Percentiles rank a stretch among this genome's conserved stretches.
phyloP scores from a whole-genome alignment of 345 rosid genomes.

The Lumnitzera littorea region DNA sequence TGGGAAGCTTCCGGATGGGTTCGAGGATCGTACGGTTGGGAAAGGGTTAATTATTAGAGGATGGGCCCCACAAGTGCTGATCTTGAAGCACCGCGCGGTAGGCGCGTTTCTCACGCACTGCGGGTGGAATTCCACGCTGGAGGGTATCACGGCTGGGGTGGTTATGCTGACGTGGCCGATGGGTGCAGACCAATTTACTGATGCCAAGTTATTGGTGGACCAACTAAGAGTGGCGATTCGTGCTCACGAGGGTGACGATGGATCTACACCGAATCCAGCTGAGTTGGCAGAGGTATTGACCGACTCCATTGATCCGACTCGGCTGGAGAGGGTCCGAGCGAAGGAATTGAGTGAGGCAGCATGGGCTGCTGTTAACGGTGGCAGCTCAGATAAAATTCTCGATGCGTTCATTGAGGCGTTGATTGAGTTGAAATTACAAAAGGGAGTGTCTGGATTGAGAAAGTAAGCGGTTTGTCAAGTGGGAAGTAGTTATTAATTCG shows the following conservation, averaged over 20 bases:
- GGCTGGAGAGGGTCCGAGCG: conserved; percentile 20
- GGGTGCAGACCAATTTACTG: conserved; percentile 48
- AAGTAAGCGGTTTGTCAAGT: too few relatives aligned
- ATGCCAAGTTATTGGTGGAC: conserved; percentile 46
- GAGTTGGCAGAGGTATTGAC: conserved; percentile 24
- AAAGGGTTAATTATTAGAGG: conserved; percentile 42
- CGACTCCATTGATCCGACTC: conserved; percentile 17
- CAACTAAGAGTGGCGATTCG: conserved; percentile 38
- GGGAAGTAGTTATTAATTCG: too few relatives aligned
- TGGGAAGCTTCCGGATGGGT: conserved; percentile 7
- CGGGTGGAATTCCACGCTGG: conserved; percentile 64
- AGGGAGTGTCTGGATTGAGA: too few relatives aligned
- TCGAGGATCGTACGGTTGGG: conserved; percentile 42
- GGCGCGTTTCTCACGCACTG: conserved; percentile 60
- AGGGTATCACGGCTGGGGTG: conserved; percentile 39
- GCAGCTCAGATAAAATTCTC: conserved; percentile 42
- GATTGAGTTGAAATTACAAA: neutral
- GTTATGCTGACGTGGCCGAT: conserved; percentile 65
- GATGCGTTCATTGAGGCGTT: conserved; percentile 30
- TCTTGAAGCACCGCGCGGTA: conserved; percentile 40
- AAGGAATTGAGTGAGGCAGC: conserved; percentile 31
- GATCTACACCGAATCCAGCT: conserved; percentile 25
- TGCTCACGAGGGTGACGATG: conserved; percentile 30
- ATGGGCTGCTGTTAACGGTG: conserved; percentile 30
- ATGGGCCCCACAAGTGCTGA: conserved; percentile 49